phyloP scores from a whole-genome alignment of 1,284 basidiomycete genomes.

The Uromyces viciae-fabae region DNA sequence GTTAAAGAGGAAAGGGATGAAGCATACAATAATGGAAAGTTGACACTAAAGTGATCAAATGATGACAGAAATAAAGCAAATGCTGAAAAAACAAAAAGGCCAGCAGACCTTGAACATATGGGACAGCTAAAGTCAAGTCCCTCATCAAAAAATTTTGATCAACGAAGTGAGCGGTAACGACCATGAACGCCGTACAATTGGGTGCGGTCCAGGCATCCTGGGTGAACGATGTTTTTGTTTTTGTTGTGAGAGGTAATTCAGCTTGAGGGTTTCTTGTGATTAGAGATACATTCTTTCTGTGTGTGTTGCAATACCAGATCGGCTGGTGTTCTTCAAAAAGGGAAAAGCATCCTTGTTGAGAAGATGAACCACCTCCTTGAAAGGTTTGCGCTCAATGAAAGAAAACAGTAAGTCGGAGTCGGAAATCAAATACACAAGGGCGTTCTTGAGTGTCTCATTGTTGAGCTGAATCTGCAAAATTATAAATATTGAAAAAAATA shows the following conservation, averaged over 20 bases:
- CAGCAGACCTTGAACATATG: not conserved
- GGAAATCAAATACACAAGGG: not conserved
- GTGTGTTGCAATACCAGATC: not conserved
- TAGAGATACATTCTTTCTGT: not conserved
- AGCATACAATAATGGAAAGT: too few relatives aligned
- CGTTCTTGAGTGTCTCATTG: not conserved
- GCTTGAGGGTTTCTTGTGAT: not conserved
- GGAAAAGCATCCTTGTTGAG: not conserved
- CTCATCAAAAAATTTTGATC: not conserved
- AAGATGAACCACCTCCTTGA: not conserved
- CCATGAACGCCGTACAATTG: not conserved
- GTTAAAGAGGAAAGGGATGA: too few relatives aligned
- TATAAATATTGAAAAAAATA: not conserved
- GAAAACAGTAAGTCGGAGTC: not conserved
- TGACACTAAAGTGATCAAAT: too few relatives aligned
- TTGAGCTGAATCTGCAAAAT: not conserved
- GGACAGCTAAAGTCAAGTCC: not conserved
- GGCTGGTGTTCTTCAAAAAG: not conserved
- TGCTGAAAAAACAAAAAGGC: too few relatives aligned
- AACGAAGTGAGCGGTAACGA: not conserved
- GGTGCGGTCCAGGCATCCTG: slow-evolving; percentile 12
- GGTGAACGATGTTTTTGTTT: not conserved
- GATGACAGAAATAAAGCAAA: too few relatives aligned
- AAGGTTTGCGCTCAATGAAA: not conserved
- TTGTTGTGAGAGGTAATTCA: not conserved